These are phyloP conservation scores for Gyrodon lividus DNA, from an alignment of 768 basidiomycete genomes.

Conservation along the genomic window DNA sequence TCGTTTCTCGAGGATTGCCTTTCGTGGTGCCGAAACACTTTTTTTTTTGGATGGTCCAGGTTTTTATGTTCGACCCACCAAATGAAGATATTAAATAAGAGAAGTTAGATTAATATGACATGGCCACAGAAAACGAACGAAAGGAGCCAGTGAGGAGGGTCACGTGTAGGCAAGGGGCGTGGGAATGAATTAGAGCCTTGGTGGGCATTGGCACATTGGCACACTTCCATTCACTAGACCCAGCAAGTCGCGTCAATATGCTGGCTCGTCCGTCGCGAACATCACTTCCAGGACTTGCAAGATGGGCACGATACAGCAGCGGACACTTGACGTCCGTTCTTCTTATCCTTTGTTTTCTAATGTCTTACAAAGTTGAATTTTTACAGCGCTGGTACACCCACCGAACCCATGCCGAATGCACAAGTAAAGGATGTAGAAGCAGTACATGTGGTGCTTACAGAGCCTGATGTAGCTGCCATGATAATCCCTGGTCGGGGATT, in stretches of 20 bases:
- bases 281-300: conserved; percentile 16
- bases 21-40: too few relatives aligned
- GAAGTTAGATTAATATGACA: too few relatives aligned
- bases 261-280: conserved; percentile 21
- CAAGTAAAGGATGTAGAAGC: background rate
- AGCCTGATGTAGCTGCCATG: conserved; percentile 47
- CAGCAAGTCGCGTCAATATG: conserved; percentile 27
- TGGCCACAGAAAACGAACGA: too few relatives aligned
- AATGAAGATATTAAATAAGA: too few relatives aligned
- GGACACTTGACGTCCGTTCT: conserved; percentile 13
- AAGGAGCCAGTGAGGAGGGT: too few relatives aligned
- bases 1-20: too few relatives aligned
- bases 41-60: too few relatives aligned
- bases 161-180: too few relatives aligned
- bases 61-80: too few relatives aligned
- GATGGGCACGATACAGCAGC: conserved; percentile 22
- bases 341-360: background rate
- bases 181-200: too few relatives aligned
- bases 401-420: background rate
- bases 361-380: background rate
- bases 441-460: conserved; percentile 28
- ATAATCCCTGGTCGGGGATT: conserved; percentile 62
- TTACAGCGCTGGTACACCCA: conserved; percentile 2
- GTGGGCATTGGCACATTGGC: too few relatives aligned
- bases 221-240: too few relatives aligned